A percentile compares a stretch with the other conserved stretches of the same genome.
phyloP scores from a whole-genome alignment of 768 basidiomycete genomes.

The Suillus brevipes region DNA sequence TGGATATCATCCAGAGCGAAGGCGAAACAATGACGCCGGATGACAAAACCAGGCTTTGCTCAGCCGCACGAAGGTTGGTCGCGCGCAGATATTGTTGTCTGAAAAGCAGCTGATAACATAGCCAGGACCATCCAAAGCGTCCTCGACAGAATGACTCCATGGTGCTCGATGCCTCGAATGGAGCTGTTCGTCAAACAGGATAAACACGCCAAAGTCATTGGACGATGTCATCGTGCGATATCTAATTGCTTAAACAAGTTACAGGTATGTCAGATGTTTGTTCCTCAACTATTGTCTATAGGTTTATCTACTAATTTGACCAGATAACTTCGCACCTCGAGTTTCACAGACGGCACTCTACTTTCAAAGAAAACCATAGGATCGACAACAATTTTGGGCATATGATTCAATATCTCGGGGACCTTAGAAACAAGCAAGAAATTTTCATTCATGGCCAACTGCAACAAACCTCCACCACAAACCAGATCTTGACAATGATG shows the following conservation, averaged over 20 bases:
- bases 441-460: conserved; percentile 35
- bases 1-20: conserved; percentile 39
- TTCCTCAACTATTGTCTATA: neutral
- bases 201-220: conserved; percentile 46
- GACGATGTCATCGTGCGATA: conserved; percentile 45
- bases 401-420: conserved; percentile 43
- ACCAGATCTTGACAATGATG: conserved; percentile 48
- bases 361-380: conserved; percentile 39
- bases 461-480: conserved; percentile 37
- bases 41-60: conserved; percentile 34
- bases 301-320: conserved; percentile 10
- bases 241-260: conserved; percentile 49
- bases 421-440: conserved; percentile 42
- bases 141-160: conserved; percentile 41
- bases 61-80: conserved; percentile 35
- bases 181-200: conserved; percentile 48
- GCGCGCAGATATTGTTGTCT: neutral
- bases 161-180: conserved; percentile 41
- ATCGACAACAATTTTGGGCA: conserved; percentile 48
- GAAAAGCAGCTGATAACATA: neutral
- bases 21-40: conserved; percentile 27
- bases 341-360: conserved; percentile 49
- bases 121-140: conserved; percentile 38
- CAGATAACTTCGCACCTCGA: conserved; percentile 50
- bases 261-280: conserved; percentile 34